These are phyloP conservation scores for Oryza officinalis DNA, from an alignment of 176 grass and related monocot genomes.

Conservation along the genomic window DNA sequence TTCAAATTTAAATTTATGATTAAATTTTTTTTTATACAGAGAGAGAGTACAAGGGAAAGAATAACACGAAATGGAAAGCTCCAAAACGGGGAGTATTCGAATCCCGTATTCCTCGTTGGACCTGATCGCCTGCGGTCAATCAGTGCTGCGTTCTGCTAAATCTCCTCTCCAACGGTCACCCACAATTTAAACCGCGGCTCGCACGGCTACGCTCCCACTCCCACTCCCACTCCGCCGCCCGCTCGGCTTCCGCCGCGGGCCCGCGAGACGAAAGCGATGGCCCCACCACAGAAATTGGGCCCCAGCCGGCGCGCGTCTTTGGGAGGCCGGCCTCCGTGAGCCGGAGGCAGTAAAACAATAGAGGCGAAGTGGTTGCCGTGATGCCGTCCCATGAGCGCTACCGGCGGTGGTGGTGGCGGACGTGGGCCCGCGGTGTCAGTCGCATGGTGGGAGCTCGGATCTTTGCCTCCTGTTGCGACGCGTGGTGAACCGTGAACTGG, in stretches of 20 bases:
- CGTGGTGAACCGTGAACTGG: slow-evolving; percentile 27
- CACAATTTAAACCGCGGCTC: slow-evolving; percentile 32
- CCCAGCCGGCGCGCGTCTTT: slow-evolving; percentile 20
- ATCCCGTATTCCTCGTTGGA: neutral
- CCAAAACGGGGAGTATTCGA: too few relatives aligned
- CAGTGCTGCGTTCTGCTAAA: neutral
- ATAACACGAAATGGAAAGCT: too few relatives aligned
- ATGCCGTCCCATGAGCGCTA: slow-evolving; percentile 41
- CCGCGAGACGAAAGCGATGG: slow-evolving; percentile 6
- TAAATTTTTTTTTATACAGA: too few relatives aligned
- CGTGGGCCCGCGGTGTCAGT: slow-evolving; percentile 16
- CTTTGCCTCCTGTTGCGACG: slow-evolving; percentile 9
- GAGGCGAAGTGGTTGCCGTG: slow-evolving; percentile 12
- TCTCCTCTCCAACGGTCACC: slow-evolving; percentile 22
- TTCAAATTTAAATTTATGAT: too few relatives aligned
- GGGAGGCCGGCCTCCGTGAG: slow-evolving; percentile 38
- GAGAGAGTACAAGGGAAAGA: too few relatives aligned
- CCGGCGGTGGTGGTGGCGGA: neutral
- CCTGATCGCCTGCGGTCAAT: neutral
- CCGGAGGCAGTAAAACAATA: neutral
- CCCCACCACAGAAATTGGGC: slow-evolving; percentile 3
- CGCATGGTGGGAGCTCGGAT: neutral
- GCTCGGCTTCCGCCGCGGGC: neutral
- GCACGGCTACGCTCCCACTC: neutral
- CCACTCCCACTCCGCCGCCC: neutral